Base-by-base conservation (phyloP, 2,329 filamentous ascomycete genomes). In the Cladorrhinum sp. region DNA sequence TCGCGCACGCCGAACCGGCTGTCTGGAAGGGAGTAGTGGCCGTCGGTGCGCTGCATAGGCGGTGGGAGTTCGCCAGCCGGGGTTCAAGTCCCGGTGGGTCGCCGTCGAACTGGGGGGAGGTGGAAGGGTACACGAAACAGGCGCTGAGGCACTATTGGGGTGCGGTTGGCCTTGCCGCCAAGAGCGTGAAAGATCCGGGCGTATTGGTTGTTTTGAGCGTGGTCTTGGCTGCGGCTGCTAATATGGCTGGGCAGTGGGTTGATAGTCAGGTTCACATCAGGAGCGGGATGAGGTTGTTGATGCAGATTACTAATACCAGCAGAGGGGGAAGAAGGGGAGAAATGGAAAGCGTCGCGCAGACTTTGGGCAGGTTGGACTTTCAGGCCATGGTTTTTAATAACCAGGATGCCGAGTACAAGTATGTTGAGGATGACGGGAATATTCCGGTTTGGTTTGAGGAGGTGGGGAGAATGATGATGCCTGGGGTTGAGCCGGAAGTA, bases 1-100 rank as follows among this genome's bases (percentile, higher is more conserved):
- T 73, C 1, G 72, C 74, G 0, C 72, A 75, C 57, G 62, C 57
- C 51, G 73, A 75, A 57, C 71, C 72, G 8, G 72, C 74, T 3
- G 69, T 73, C 0, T 76, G 73, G 74, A 70, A 72, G 33, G 73
- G 72, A 2, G 71, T 71, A 0, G 69, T 74, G 5, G 73, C 73
- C 0, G 50, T 76, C 2, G 74, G 74, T 0, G 73, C 73, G 2
- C 64, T 76, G 50, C 73, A 76, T 42, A 71, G 71, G 18, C 64
- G 66, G 1, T 67, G 58, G 66, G 63, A 69, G 49, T 18, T 36
- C 33, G 3, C 4, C 33, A 3, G 33, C 8, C 3, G 33, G 26
- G 26, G 12, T 36, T 12, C 8, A 49, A 7, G 8, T 4, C 49
- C n/a, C n/a, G n/a, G n/a, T n/a, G n/a, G n/a, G n/a, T n/a, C n/a